phyloP scores from a whole-genome alignment of 345 rosid species.

The Brassica juncea region DNA sequence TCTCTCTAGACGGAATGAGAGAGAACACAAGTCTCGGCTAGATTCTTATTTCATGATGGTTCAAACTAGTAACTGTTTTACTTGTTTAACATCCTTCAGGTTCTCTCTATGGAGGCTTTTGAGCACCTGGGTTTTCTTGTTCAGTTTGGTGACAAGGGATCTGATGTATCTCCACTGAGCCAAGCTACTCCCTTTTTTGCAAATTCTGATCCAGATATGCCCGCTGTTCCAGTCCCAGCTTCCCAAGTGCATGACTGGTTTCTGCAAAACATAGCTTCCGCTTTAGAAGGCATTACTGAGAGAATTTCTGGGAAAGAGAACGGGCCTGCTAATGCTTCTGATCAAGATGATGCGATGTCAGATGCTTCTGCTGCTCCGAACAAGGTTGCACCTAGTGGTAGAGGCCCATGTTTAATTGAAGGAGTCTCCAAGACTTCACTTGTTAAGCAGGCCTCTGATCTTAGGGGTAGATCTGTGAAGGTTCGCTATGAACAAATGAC shows the following conservation, averaged over 20 bases:
- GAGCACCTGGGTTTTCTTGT: slow-evolving; percentile 96
- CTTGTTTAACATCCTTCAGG: slow-evolving; percentile 50
- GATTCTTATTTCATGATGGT: slow-evolving; percentile 2
- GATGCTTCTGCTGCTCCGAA: slow-evolving; percentile 73
- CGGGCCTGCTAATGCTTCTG: slow-evolving; percentile 65
- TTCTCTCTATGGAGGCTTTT: slow-evolving; percentile 85
- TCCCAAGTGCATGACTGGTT: slow-evolving; percentile 93
- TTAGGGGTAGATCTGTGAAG: slow-evolving; percentile 91
- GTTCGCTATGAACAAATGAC: slow-evolving; percentile 45
- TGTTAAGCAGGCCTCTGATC: slow-evolving; percentile 84
- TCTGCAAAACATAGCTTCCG: slow-evolving; percentile 70
- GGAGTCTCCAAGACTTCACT: slow-evolving; percentile 90
- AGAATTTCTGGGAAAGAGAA: slow-evolving; percentile 87
- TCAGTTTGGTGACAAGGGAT: slow-evolving; percentile 90
- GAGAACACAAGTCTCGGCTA: slow-evolving; percentile 11
- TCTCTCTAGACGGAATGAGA: slow-evolving; percentile 7
- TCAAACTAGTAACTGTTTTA: slow-evolving; percentile 28
- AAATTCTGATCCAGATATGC: slow-evolving; percentile 99
- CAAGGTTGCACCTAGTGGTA: slow-evolving; percentile 62
- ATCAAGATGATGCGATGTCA: slow-evolving; percentile 93
- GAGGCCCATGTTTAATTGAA: slow-evolving; percentile 80
- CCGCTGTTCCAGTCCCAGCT: slow-evolving; percentile 91
- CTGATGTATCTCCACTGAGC: slow-evolving; percentile 75
- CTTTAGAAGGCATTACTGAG: slow-evolving; percentile 77
- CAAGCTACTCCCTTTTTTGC: slow-evolving; percentile 97